Evolutionary conservation across 1,284 basidiomycete genomes (phyloP).

Genomic region (Afroboletus lepidellus): DNA sequence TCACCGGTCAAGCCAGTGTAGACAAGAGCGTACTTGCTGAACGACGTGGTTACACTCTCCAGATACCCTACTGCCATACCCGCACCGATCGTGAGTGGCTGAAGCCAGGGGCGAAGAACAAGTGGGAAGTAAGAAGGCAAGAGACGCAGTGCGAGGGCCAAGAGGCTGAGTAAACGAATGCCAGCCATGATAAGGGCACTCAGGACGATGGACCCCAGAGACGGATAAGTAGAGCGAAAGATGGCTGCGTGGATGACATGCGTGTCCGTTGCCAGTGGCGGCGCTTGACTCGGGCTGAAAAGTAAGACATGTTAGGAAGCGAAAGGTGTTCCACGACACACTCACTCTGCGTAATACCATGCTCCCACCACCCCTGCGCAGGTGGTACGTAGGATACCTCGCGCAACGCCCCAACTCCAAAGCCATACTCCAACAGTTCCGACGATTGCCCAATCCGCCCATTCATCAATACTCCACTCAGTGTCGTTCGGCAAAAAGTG

Average conservation of each 20-base stretch:
- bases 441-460: constrained; percentile 82
- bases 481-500: constrained; percentile 47
- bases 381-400: constrained; percentile 77
- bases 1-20: constrained; percentile 88
- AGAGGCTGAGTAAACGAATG: constrained; percentile 54
- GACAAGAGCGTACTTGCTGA: constrained; percentile 81
- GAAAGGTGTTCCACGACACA: constrained; percentile 2
- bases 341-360: constrained; percentile 89
- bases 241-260: constrained; percentile 78
- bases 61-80: constrained; percentile 51
- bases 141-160: constrained; percentile 50
- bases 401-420: constrained; percentile 88
- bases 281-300: constrained; percentile 47
- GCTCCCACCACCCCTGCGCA: constrained; percentile 84
- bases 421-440: constrained; percentile 73
- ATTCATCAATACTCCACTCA: constrained; percentile 76
- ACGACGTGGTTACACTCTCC: constrained; percentile 65
- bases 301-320: neutral
- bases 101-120: constrained; percentile 39
- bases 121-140: constrained; percentile 56
- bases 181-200: constrained; percentile 75
- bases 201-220: constrained; percentile 76
- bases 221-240: constrained; percentile 76
- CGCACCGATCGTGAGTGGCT: constrained; percentile 40
- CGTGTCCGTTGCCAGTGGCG: constrained; percentile 56